A percentile compares a stretch with the other conserved stretches of the same genome.
These are phyloP conservation scores for Trichoderma gamsii DNA, from an alignment of 495 filamentous ascomycete species.

Conservation along the genomic window DNA sequence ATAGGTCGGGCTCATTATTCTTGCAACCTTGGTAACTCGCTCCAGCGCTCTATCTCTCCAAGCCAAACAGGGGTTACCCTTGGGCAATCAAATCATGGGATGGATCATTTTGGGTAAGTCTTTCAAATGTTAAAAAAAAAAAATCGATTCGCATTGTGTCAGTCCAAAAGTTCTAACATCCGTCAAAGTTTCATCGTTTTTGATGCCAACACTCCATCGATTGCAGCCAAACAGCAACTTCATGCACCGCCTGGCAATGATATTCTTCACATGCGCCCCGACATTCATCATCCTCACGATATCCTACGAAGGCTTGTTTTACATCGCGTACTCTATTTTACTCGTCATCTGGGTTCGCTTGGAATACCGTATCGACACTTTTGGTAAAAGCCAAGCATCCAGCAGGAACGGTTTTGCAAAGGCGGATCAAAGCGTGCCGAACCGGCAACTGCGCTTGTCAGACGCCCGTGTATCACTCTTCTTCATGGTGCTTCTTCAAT, in stretches of 20 bases:
- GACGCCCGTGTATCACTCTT: conserved; percentile 86
- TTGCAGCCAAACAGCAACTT: conserved; percentile 81
- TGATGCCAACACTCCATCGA: conserved; percentile 75
- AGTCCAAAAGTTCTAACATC: conserved; percentile 19
- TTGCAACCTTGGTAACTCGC: conserved; percentile 79
- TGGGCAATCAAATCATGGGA: conserved; percentile 81
- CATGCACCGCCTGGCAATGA: conserved; percentile 77
- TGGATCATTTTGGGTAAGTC: conserved; percentile 75
- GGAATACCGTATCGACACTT: conserved; percentile 70
- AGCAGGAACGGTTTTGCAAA: conserved; percentile 3
- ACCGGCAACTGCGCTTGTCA: conserved; percentile 65
- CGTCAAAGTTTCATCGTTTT: conserved; percentile 59
- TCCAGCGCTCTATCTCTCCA: conserved; percentile 78
- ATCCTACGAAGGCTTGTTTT: conserved; percentile 96
- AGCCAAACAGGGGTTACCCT: conserved; percentile 78
- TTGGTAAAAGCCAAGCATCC: conserved; percentile 25
- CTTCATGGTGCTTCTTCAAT: conserved; percentile 90
- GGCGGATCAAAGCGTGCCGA: conserved; percentile 31
- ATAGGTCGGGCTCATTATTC: conserved; percentile 66
- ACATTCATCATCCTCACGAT: conserved; percentile 95
- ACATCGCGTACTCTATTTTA: conserved; percentile 77
- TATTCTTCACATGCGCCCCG: conserved; percentile 91
- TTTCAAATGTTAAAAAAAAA: too few species aligned
- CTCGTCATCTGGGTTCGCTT: conserved; percentile 86
- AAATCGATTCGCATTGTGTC: not conserved